These are phyloP conservation scores for Dipteronia dyeriana DNA, from an alignment of 345 rosid genomes.

Conservation along the genomic window DNA sequence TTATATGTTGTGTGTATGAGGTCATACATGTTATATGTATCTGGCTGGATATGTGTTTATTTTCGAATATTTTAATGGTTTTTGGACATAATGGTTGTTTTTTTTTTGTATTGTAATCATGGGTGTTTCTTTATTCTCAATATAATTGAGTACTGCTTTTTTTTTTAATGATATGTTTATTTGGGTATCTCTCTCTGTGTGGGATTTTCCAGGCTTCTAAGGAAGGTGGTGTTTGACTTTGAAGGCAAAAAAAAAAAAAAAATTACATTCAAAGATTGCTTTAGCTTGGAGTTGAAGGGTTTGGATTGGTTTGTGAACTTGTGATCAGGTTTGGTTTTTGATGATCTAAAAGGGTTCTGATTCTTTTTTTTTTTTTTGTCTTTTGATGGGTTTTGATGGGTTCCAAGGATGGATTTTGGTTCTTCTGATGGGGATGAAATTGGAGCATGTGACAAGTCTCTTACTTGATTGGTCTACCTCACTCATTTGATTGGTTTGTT, in stretches of 20 bases:
- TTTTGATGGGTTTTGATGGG: conserved; percentile 22
- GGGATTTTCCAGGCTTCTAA: conserved; percentile 51
- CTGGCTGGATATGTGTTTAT: conserved; percentile 17
- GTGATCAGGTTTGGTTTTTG: conserved; percentile 13
- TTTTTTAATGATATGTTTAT: conserved; percentile 25
- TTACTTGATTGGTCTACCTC: conserved; percentile 21
- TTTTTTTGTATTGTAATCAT: conserved; percentile 20
- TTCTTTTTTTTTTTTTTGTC: background rate
- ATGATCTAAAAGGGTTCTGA: conserved; percentile 18
- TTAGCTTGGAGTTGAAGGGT: conserved; percentile 14
- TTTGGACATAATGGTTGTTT: conserved; percentile 17
- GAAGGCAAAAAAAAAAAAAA: conserved; percentile 7
- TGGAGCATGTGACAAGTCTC: conserved; percentile 26
- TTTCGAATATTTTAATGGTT: conserved; percentile 3
- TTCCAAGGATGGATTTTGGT: conserved; percentile 25
- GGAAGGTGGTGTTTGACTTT: conserved; percentile 55
- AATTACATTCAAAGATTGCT: no score
- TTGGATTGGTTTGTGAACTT: conserved; percentile 24
- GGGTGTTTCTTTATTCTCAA: conserved; percentile 23
- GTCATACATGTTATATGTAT: background rate
- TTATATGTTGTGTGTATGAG: background rate
- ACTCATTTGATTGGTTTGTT: conserved; percentile 40
- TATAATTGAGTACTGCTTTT: conserved; percentile 8
- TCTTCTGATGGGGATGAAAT: conserved; percentile 31
- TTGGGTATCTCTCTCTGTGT: conserved; percentile 27